Conservation (phyloP, 345 rosid genomes). For the Citrus hindsii region DNA sequence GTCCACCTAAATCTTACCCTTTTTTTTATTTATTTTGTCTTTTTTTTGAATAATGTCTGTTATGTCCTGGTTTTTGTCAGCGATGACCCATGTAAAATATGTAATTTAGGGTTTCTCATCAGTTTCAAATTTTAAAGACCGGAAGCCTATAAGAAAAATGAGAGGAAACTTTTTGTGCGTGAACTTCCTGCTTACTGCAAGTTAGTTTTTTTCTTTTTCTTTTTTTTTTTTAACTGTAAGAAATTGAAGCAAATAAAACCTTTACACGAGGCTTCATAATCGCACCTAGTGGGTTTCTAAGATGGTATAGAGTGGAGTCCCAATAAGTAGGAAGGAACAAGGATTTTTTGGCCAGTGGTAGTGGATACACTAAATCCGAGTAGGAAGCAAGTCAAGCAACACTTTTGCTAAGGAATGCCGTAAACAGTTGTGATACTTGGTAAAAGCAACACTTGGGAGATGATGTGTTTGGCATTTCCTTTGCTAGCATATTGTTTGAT, state of each 20-base stretch:
- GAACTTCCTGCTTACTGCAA: too few relatives aligned
- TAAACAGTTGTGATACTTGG: background rate
- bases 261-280: background rate
- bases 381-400: too few relatives aligned
- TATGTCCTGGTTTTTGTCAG: constrained; percentile 1
- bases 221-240: too few relatives aligned
- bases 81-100: background rate
- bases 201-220: too few relatives aligned
- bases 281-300: background rate
- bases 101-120: background rate
- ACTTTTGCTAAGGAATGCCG: background rate
- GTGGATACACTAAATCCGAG: too few relatives aligned
- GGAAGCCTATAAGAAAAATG: too few relatives aligned
- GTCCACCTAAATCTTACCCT: background rate
- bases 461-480: background rate
- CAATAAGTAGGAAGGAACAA: background rate
- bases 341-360: background rate
- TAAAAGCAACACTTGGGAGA: background rate
- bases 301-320: background rate
- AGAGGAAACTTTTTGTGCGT: too few relatives aligned
- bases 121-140: background rate
- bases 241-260: too few relatives aligned
- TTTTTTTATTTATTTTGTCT: background rate
- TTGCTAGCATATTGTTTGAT: background rate
- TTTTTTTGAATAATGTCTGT: background rate